phyloP scores from a whole-genome alignment of 2,329 filamentous ascomycete genomes.

The Botrytis byssoidea region DNA sequence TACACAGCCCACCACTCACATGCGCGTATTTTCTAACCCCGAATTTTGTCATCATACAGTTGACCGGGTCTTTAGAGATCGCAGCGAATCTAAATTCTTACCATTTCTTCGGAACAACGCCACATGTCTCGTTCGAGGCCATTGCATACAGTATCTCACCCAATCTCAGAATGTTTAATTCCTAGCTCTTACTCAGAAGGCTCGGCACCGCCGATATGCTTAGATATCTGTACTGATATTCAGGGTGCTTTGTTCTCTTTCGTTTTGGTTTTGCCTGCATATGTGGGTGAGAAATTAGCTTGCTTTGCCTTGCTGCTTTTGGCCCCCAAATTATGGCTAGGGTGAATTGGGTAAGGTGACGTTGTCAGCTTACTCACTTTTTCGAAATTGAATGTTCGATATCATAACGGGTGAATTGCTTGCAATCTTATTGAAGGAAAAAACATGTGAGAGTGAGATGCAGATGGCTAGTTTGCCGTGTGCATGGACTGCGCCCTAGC shows the following conservation, averaged over 20 bases:
- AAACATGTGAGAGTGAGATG: neutral
- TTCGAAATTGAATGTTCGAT: neutral
- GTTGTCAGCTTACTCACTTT: neutral
- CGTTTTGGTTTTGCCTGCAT: neutral
- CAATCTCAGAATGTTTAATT: neutral
- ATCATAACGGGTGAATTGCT: neutral
- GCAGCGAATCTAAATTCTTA: neutral
- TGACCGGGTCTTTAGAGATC: neutral
- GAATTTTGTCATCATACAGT: neutral
- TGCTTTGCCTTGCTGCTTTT: neutral
- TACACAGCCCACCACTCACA: neutral
- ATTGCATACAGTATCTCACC: neutral
- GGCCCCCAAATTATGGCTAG: neutral
- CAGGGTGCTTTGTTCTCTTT: neutral
- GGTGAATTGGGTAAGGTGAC: neutral
- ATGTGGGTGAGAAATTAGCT: neutral
- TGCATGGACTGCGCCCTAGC: constrained; percentile 6
- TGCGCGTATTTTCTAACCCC: neutral
- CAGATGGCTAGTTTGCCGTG: neutral
- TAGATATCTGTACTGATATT: neutral
- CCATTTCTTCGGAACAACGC: neutral
- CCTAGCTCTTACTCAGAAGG: neutral
- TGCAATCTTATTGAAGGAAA: neutral
- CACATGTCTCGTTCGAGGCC: neutral
- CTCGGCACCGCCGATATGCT: neutral